A percentile compares a stretch with the other conserved stretches of the same genome.
phyloP scores from a whole-genome alignment of 2,329 filamentous ascomycete genomes.

The Diplodia intermedia region DNA sequence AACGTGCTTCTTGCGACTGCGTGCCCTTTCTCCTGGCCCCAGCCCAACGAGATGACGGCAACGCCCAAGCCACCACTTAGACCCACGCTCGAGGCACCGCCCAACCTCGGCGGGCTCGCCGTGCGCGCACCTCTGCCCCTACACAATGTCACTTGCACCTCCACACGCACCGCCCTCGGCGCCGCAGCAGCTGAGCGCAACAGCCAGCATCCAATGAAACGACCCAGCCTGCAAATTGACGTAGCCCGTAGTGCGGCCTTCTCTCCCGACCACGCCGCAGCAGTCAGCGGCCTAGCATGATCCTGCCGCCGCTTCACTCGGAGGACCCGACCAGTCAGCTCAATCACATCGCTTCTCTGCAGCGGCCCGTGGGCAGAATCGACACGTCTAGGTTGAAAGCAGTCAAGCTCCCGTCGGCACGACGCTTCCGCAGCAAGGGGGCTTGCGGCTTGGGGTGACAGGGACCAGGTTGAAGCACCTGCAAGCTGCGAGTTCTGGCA shows the following conservation, averaged over 20 bases:
- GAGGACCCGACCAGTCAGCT: background rate
- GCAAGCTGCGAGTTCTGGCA: slow-evolving; percentile 14
- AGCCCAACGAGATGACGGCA: background rate
- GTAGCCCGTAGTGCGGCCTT: slow-evolving; percentile 7
- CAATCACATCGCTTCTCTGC: background rate
- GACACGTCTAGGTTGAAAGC: background rate
- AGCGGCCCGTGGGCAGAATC: slow-evolving; percentile 5
- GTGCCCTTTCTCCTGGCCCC: background rate
- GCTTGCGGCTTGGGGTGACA: slow-evolving; percentile 6
- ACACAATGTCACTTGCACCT: background rate
- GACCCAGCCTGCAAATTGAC: background rate
- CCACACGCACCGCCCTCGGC: slow-evolving; percentile 12
- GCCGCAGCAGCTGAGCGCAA: slow-evolving; percentile 3
- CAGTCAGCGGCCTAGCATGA: slow-evolving; percentile 10
- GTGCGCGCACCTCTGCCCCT: background rate
- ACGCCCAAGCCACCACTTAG: background rate
- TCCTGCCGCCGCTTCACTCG: background rate
- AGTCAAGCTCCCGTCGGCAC: slow-evolving; percentile 27
- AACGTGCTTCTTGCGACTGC: slow-evolving; percentile 2
- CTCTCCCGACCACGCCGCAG: slow-evolving; percentile 6
- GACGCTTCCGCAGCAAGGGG: slow-evolving; percentile 29
- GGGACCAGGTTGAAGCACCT: slow-evolving; percentile 8
- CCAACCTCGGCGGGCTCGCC: background rate
- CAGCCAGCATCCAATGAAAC: background rate
- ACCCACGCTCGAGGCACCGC: background rate